Evolutionary conservation across 1,284 basidiomycete genomes (phyloP), one percentile per base, ranked within the genome.

Genomic region (Cutaneotrichosporon daszewskae): DNA sequence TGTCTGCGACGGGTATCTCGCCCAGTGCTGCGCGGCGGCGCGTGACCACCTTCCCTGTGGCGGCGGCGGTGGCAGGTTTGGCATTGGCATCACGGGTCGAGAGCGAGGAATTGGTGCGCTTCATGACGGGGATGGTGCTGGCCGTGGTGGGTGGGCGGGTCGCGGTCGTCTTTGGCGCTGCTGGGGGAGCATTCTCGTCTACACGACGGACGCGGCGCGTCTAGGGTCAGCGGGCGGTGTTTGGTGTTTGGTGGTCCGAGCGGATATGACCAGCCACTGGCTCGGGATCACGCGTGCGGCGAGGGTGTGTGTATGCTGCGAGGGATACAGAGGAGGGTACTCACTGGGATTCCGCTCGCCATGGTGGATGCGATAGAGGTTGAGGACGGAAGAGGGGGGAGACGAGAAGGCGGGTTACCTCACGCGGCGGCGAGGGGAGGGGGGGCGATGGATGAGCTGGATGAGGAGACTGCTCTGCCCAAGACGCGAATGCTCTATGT

Each of bases 101-200:
- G 11, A 45, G 33, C n/a, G 60, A 39, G 6, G 59, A 55, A 13
- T 36, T 36, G 4, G 47, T 41, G 5, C 64, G 60, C 46, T 62
- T 66, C 47, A 66, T 56, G 25, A 65, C 58, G 11, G 66, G 66
- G 24, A 67, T 62, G 25, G 60, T 52, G 25, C 38, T 40, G 29
- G 33, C 32, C 36, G 43, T 38, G 3, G 54, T 36, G 29, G 59
- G 54, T 13, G 59, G 49, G 20, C 58, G 55, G 27, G 56, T 53
- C 19, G 54, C 37, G 47, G 55, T 49, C 33, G 57, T 32, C 11
- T 43, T 38, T 20, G 50, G 38, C 11, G 51, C 48, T 13, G 53
- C 42, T 5, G 64, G 64, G 22, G 64, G 65, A 20, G 66, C 66
- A 47, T 69, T 69, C 51, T 69, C 66, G 33, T 69, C 65, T 33